Percentiles rank a stretch among this genome's conserved stretches.
Evolutionary conservation across 106 monocot genomes (phyloP).

Genomic region (Chionographis japonica): DNA sequence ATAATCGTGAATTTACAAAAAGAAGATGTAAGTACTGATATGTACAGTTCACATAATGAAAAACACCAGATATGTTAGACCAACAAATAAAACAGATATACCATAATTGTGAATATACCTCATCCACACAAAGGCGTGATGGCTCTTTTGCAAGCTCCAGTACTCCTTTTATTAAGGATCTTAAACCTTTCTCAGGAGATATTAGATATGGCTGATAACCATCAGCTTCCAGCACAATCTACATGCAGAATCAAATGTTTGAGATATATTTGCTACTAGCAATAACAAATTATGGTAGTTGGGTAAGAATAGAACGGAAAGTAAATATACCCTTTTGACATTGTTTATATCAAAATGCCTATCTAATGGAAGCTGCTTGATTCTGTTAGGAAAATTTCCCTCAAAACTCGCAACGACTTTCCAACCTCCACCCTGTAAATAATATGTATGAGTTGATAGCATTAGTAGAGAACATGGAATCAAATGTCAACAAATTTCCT

Average conservation of each 20-base stretch:
- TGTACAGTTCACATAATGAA: too few relatives aligned
- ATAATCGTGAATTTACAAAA: too few relatives aligned
- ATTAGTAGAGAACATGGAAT: too few relatives aligned
- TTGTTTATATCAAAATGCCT: constrained; percentile 95
- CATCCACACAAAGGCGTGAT: constrained; percentile 78
- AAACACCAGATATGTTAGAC: too few relatives aligned
- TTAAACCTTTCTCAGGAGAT: constrained; percentile 79
- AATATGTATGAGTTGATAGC: background rate
- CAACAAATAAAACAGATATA: too few relatives aligned
- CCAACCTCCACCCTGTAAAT: constrained; percentile 74
- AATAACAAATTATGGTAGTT: background rate
- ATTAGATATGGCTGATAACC: constrained; percentile 86
- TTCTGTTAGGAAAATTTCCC: constrained; percentile 91
- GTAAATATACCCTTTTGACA: constrained; percentile 80
- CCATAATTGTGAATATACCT: constrained; percentile 27
- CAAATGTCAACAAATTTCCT: too few relatives aligned
- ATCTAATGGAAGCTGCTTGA: constrained; percentile 90
- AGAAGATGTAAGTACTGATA: too few relatives aligned
- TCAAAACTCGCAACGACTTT: constrained; percentile 98
- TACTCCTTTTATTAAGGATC: constrained; percentile 67
- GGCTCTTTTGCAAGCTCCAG: constrained; percentile 79
- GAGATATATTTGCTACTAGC: background rate
- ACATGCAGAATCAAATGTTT: background rate
- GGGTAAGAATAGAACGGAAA: background rate
- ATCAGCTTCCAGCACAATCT: constrained; percentile 90